These are phyloP conservation scores for Hypoxylon sp. DNA, from an alignment of 2,329 filamentous ascomycete genomes.

Conservation along the genomic window DNA sequence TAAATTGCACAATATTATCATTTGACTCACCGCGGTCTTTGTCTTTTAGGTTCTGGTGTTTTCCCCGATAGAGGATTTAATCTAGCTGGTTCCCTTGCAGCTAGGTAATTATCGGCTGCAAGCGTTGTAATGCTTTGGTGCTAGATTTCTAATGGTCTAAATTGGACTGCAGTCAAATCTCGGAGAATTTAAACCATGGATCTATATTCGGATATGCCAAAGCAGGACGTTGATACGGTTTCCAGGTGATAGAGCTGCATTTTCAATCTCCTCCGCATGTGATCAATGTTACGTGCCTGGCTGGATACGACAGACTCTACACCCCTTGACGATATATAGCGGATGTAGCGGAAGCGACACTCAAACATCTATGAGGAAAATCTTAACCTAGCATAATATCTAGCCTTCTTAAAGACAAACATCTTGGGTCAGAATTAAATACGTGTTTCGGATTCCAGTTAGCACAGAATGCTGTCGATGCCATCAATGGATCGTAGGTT, in stretches of 20 bases:
- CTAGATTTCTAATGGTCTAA: too few relatives aligned
- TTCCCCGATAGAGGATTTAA: neutral
- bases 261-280: neutral
- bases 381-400: too few relatives aligned
- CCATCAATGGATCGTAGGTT: too few relatives aligned
- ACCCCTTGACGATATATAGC: neutral
- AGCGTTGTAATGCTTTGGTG: neutral
- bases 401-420: too few relatives aligned
- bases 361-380: neutral
- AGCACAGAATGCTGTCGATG: too few relatives aligned
- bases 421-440: too few relatives aligned
- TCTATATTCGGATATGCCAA: neutral
- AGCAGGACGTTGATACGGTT: neutral
- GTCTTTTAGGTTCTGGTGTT: neutral
- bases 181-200: neutral
- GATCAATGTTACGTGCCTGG: neutral
- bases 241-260: neutral
- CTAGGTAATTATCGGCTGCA: neutral
- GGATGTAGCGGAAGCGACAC: neutral
- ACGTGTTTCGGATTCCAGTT: too few relatives aligned
- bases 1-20: constrained; percentile 32
- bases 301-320: too few relatives aligned
- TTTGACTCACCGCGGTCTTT: neutral
- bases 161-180: too few relatives aligned
- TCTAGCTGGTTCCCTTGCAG: neutral